Evolutionary conservation across 352 stramenopile species (phyloP).

Genomic region (Globisporangium rhizosaccharum): DNA sequence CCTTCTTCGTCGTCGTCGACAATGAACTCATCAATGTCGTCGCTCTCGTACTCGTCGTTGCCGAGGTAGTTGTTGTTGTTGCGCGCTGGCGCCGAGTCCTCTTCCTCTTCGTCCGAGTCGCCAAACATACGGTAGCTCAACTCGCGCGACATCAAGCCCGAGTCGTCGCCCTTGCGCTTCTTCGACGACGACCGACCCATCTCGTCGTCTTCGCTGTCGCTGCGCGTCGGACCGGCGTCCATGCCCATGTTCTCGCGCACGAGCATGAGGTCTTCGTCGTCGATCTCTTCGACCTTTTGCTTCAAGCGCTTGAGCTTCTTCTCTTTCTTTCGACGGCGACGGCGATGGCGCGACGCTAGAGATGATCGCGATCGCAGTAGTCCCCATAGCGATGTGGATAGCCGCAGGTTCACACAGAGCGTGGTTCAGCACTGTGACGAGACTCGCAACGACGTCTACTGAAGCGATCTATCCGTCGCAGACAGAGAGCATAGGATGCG

Average conservation of each 20-base stretch:
- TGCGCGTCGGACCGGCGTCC: slow-evolving; percentile 63
- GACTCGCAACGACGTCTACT: not conserved
- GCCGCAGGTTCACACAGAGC: not conserved
- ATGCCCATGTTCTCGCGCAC: slow-evolving; percentile 89
- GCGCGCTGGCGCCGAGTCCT: slow-evolving; percentile 57
- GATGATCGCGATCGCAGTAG: not conserved
- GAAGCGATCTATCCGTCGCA: not conserved
- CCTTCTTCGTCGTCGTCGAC: slow-evolving; percentile 88
- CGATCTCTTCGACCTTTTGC: slow-evolving; percentile 84
- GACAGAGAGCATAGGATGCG: slow-evolving; percentile 3
- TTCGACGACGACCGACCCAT: slow-evolving; percentile 67
- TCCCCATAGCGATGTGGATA: not conserved
- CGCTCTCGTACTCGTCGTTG: slow-evolving; percentile 86
- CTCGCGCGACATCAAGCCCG: slow-evolving; percentile 81
- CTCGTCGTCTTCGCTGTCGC: slow-evolving; percentile 73
- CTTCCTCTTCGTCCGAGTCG: slow-evolving; percentile 86
- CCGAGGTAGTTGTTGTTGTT: slow-evolving; percentile 80
- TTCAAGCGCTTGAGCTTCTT: slow-evolving; percentile 86
- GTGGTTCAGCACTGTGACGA: too few species aligned
- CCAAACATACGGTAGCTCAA: slow-evolving; percentile 87
- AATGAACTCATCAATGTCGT: slow-evolving; percentile 89
- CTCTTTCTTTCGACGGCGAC: slow-evolving; percentile 79
- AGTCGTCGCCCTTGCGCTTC: slow-evolving; percentile 63
- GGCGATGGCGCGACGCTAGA: slow-evolving; percentile 45
- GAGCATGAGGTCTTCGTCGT: slow-evolving; percentile 85